phyloP scores from a whole-genome alignment of 805 yeast species.

The Henningerozyma blattae region DNA sequence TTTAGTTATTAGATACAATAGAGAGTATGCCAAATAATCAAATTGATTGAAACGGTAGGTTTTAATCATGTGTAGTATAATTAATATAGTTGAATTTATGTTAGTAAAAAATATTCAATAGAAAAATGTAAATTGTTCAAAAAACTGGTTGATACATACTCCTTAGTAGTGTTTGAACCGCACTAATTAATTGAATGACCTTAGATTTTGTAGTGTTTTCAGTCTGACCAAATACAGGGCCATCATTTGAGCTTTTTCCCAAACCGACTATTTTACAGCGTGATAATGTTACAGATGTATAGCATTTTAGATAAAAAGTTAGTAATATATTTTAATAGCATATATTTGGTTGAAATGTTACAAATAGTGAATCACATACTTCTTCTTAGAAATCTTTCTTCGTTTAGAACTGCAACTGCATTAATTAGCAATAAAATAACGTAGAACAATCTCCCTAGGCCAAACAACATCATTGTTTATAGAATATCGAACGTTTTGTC shows the following conservation, averaged over 20 bases:
- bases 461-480: slow-evolving; percentile 33
- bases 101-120: background rate
- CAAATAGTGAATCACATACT: slow-evolving; percentile 21
- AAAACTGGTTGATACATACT: slow-evolving; percentile 28
- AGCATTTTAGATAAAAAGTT: too few species aligned
- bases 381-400: slow-evolving; percentile 66
- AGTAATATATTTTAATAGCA: too few species aligned
- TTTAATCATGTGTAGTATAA: too few species aligned
- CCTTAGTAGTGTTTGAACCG: slow-evolving; percentile 64
- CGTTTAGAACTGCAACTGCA: slow-evolving; percentile 68
- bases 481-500: too few species aligned
- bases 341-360: too few species aligned
- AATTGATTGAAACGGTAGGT: too few species aligned
- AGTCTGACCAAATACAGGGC: slow-evolving; percentile 33
- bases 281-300: too few species aligned
- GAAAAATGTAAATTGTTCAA: background rate
- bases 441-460: slow-evolving; percentile 47
- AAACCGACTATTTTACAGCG: slow-evolving; percentile 39
- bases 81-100: too few species aligned
- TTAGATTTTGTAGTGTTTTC: slow-evolving; percentile 43
- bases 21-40: too few species aligned
- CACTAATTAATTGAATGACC: slow-evolving; percentile 53
- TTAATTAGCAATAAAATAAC: slow-evolving; percentile 48
- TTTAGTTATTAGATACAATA: too few species aligned
- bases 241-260: slow-evolving; percentile 27